Percentiles rank a stretch among this genome's conserved stretches.
Conservation (phyloP, 805 yeast species). For the Wickerhamiella musiphila region DNA sequence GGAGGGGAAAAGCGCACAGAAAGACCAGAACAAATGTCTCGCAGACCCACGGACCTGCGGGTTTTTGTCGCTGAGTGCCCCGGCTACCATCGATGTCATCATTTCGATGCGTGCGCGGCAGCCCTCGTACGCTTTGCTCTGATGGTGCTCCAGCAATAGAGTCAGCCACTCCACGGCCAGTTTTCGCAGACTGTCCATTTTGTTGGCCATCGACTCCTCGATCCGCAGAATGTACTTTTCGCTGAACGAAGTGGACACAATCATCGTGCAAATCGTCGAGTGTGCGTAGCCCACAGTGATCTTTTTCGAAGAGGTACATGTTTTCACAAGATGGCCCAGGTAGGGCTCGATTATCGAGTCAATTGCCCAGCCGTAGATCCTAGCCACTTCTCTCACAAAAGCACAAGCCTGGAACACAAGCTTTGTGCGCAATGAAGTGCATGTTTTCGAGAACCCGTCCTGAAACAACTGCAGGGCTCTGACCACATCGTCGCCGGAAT, state of each 20-base stretch:
- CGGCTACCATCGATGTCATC: too few species aligned
- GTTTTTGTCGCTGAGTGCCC: too few species aligned
- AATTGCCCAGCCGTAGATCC: conserved; percentile 13
- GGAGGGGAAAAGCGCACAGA: too few species aligned
- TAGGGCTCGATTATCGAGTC: conserved; percentile 31
- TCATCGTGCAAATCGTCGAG: conserved; percentile 29
- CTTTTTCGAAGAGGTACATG: conserved; percentile 40
- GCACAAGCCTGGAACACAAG: conserved; percentile 61
- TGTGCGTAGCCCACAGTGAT: conserved; percentile 38
- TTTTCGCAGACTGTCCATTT: conserved; percentile 51
- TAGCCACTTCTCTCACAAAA: conserved; percentile 42
- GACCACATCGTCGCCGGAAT: conserved; percentile 21
- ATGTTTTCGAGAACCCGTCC: conserved; percentile 49
- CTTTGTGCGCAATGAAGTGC: conserved; percentile 67
- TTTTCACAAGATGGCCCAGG: conserved; percentile 31
- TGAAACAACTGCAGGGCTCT: conserved; percentile 28
- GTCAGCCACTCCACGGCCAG: conserved; percentile 58
- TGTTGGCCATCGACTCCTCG: conserved; percentile 39
- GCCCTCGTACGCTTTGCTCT: too few species aligned
- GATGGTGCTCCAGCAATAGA: conserved; percentile 31
- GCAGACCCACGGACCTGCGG: too few species aligned
- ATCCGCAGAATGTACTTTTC: conserved; percentile 35
- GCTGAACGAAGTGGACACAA: conserved; percentile 31
- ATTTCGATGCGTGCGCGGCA: too few species aligned
- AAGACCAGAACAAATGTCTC: too few species aligned